A percentile compares a stretch with the other conserved stretches of the same genome.
These are phyloP conservation scores for Russula virescens DNA, from an alignment of 768 basidiomycete species.

Conservation along the genomic window DNA sequence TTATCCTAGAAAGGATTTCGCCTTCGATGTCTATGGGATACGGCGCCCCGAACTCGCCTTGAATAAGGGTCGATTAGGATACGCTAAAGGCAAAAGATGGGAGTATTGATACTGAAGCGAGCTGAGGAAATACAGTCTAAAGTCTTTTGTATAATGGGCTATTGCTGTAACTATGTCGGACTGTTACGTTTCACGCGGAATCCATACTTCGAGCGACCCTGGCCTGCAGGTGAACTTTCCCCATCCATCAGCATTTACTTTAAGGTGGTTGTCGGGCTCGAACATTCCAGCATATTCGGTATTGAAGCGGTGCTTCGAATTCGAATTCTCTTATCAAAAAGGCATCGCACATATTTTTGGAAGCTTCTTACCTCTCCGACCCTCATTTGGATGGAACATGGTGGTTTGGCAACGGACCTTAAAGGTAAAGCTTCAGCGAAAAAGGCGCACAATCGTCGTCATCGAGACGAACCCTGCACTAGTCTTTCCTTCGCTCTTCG, in stretches of 20 bases:
- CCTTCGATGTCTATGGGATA: slow-evolving; percentile 2
- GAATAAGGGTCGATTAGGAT: slow-evolving; percentile 5
- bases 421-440: neutral
- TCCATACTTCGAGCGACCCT: slow-evolving; percentile 58
- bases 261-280: slow-evolving; percentile 39
- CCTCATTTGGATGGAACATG: slow-evolving; percentile 57
- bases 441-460: neutral
- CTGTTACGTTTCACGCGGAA: slow-evolving; percentile 17
- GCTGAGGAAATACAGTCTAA: neutral
- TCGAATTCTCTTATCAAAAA: slow-evolving; percentile 9
- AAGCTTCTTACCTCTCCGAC: slow-evolving; percentile 48
- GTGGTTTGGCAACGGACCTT: slow-evolving; percentile 6
- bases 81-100: neutral
- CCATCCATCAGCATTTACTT: slow-evolving; percentile 54
- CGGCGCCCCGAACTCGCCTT: slow-evolving; percentile 1
- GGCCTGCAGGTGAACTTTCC: slow-evolving; percentile 56
- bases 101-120: neutral
- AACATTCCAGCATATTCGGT: slow-evolving; percentile 46
- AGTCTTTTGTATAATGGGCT: neutral
- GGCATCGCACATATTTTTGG: slow-evolving; percentile 33
- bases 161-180: neutral
- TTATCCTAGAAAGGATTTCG: neutral
- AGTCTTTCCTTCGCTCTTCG: slow-evolving; percentile 39
- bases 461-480: slow-evolving; percentile 12
- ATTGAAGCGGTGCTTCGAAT: slow-evolving; percentile 29